Evolutionary conservation across 305 asterid genomes (phyloP).

Genomic region (Solanum hybrid): DNA sequence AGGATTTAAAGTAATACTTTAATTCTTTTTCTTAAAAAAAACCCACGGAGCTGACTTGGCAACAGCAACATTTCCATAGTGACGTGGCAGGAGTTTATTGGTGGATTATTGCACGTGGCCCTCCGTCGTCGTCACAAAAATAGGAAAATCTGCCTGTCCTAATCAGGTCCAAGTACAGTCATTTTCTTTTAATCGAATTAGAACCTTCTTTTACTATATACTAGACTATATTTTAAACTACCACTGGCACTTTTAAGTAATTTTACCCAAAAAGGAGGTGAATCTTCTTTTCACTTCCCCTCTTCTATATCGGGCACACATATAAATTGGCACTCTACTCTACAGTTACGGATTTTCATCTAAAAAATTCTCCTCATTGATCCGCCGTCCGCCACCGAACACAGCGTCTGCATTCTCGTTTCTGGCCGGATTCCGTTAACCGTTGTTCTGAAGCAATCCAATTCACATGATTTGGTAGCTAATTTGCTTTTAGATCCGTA

Average conservation of each 20-base stretch:
- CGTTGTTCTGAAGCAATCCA: neutral
- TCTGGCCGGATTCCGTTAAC: neutral
- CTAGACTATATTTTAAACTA: neutral
- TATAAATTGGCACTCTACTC: neutral
- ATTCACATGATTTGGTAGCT: neutral
- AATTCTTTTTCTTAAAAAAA: neutral
- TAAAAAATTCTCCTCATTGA: neutral
- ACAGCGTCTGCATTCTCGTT: neutral
- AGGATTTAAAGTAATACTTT: neutral
- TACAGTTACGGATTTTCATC: neutral
- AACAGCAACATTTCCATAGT: neutral
- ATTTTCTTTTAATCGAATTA: neutral
- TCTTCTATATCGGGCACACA: neutral
- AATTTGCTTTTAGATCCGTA: neutral
- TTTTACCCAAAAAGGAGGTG: neutral
- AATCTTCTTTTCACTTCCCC: neutral
- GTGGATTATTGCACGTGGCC: neutral
- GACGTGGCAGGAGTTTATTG: neutral
- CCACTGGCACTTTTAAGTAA: neutral
- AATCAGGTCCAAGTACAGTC: neutral
- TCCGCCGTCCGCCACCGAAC: slow-evolving; percentile 16
- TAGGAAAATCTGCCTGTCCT: neutral
- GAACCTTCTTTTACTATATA: neutral
- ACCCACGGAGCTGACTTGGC: neutral
- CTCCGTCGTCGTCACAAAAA: neutral